Base-by-base conservation (phyloP, 768 basidiomycete species). In the Albatrellus ellisii region DNA sequence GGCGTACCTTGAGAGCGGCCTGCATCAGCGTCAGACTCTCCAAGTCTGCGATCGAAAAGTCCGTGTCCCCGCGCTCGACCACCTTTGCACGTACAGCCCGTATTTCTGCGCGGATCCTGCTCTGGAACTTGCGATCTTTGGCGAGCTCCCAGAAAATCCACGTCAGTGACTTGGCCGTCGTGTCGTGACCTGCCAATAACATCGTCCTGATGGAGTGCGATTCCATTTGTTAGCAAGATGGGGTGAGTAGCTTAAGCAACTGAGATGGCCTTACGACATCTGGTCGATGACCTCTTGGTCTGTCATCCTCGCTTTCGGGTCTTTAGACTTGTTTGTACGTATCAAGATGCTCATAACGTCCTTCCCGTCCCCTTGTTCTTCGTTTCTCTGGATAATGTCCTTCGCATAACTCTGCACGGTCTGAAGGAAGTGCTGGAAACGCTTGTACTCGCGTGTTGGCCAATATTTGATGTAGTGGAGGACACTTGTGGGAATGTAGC, bases 141-240 rank as follows among this genome's bases (percentile, higher is more conserved):
- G 51, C 42, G 4, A 54, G 44, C 36, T 54, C 48, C 46, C 44
- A 48, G 9, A 54, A 27, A 20, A 49, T 42, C 44, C 48, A 48
- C 4, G 22, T 26, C 11, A 52, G 29, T 4, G 39, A 42, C 11
- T 25, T 36, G n/a, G 51, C 48, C 8, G 52, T 50, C 5, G 52
- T 52, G n/a, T 52, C 51, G 26, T 52, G 51, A 10, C 52, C 52
- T 6, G 52, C 52, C 2, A 54, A 38, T 2, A 52, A 24, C 27
- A 53, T 33, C 9, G 48, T 34, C 11, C 52, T 52, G 27, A 14
- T 24, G 10, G 12, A 6, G 6, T 18, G 17, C 12, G 6, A 26
- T 20, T 9, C 11, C 6, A 18, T 36, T n/a, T n/a, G n/a, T n/a
- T n/a, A n/a, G n/a, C n/a, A n/a, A 14, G 2, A 21, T 5, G 10